These are phyloP conservation scores for Byssochlamys sp. DNA, from an alignment of 2,329 filamentous ascomycete species.

Conservation along the genomic window DNA sequence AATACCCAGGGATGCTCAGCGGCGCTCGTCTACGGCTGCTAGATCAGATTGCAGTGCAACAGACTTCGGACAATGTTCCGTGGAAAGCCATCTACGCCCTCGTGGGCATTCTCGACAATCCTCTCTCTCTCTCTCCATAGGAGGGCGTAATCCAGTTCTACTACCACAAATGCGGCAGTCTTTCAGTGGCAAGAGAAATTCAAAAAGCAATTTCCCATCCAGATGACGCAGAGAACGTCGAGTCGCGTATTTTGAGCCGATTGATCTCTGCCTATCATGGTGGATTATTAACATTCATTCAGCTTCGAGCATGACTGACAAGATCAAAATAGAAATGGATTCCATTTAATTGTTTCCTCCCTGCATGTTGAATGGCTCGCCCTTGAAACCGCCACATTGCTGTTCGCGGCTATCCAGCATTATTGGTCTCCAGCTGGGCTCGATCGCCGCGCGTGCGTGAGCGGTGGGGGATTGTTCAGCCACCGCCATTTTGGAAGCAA, in stretches of 20 bases:
- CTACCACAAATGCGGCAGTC: neutral
- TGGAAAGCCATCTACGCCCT: neutral
- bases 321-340: neutral
- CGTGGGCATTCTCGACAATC: neutral
- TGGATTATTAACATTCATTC: too few species aligned
- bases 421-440: neutral
- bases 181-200: neutral
- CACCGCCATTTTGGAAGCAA: constrained; percentile 21
- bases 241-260: neutral
- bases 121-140: neutral
- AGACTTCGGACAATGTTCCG: neutral
- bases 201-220: neutral
- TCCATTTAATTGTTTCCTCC: neutral
- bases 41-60: neutral
- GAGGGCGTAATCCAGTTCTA: neutral
- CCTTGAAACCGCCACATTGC: neutral
- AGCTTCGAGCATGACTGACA: too few species aligned
- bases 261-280: neutral
- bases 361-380: neutral
- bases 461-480: constrained; percentile 19
- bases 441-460: constrained; percentile 12
- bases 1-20: neutral
- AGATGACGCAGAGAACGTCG: neutral
- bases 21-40: neutral
- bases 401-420: neutral